phyloP scores from a whole-genome alignment of 257 asterid species.

The Agastache rugosa region DNA sequence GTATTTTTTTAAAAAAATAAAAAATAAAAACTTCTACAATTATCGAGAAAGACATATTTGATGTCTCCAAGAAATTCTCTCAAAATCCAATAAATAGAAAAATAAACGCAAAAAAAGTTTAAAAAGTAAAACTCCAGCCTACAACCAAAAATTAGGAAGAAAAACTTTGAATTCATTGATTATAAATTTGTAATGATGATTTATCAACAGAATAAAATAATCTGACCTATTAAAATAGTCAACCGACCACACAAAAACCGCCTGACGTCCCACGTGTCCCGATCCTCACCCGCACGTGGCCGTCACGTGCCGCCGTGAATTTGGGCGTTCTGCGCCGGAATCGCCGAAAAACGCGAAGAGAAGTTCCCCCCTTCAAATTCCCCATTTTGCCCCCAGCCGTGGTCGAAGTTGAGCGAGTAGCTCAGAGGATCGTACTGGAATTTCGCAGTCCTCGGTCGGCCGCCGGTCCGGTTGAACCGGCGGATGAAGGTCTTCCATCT shows the following conservation, averaged over 20 bases:
- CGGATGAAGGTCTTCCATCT: constrained; percentile 85
- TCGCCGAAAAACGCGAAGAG: constrained; percentile 60
- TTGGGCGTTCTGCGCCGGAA: constrained; percentile 43
- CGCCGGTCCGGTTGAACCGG: constrained; percentile 51
- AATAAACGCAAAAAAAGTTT: too few species aligned
- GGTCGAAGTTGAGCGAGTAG: constrained; percentile 79
- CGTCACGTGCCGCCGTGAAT: constrained; percentile 29
- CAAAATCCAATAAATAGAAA: not conserved
- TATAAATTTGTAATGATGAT: too few species aligned
- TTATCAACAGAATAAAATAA: not conserved
- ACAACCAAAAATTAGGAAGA: not conserved
- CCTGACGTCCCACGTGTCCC: not conserved
- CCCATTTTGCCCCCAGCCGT: constrained; percentile 48
- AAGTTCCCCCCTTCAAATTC: constrained; percentile 56
- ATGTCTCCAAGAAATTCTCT: not conserved
- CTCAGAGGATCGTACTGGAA: constrained; percentile 75
- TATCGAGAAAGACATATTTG: too few species aligned
- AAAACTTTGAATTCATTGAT: not conserved
- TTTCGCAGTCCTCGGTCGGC: constrained; percentile 45
- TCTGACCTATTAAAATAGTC: not conserved
- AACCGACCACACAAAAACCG: not conserved
- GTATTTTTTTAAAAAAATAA: not conserved
- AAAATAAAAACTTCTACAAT: too few species aligned
- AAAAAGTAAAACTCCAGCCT: not conserved
- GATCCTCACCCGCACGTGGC: not conserved